Conservation (phyloP, 805 yeast species). For the Metschnikowia cubensis region DNA sequence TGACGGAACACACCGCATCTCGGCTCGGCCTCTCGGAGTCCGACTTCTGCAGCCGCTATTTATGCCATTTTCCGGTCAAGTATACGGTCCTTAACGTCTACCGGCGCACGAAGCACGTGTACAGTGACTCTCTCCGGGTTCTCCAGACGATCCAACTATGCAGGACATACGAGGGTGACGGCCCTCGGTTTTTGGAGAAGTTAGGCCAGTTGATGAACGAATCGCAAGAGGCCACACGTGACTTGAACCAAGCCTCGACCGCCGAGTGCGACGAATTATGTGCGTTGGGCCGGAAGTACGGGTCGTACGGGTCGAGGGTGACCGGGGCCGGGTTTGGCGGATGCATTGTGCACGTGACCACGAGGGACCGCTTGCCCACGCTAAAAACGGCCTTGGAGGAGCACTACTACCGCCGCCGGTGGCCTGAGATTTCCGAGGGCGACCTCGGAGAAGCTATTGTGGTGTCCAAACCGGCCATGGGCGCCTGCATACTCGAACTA, state of each 20-base stretch:
- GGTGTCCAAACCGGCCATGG: conserved; percentile 53
- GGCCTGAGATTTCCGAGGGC: conserved; percentile 45
- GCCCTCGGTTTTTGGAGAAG: conserved; percentile 32
- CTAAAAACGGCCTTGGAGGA: conserved; percentile 43
- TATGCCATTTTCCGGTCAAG: conserved; percentile 52
- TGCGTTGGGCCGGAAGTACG: conserved; percentile 48
- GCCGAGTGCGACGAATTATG: conserved; percentile 52
- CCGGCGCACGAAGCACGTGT: conserved; percentile 60
- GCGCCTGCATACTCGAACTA: conserved; percentile 35
- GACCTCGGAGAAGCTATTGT: conserved; percentile 50
- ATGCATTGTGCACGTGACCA: conserved; percentile 60
- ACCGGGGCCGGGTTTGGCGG: conserved; percentile 85
- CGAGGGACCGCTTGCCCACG: conserved; percentile 34
- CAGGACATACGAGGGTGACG: conserved; percentile 19
- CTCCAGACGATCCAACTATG: conserved; percentile 45
- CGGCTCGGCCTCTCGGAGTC: conserved; percentile 40
- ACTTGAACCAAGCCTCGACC: conserved; percentile 48
- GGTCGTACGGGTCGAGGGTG: conserved; percentile 63
- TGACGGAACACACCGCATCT: conserved; percentile 45
- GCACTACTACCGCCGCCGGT: conserved; percentile 48
- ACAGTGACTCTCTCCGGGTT: conserved; percentile 57
- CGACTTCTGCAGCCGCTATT: conserved; percentile 33
- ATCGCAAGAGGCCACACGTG: conserved; percentile 52
- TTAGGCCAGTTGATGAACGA: conserved; percentile 58
- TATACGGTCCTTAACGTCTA: conserved; percentile 53